Percentiles rank a stretch among this genome's conserved stretches.
Conservation (phyloP, 2,329 filamentous ascomycete genomes). For the Tolypocladium capitatum region DNA sequence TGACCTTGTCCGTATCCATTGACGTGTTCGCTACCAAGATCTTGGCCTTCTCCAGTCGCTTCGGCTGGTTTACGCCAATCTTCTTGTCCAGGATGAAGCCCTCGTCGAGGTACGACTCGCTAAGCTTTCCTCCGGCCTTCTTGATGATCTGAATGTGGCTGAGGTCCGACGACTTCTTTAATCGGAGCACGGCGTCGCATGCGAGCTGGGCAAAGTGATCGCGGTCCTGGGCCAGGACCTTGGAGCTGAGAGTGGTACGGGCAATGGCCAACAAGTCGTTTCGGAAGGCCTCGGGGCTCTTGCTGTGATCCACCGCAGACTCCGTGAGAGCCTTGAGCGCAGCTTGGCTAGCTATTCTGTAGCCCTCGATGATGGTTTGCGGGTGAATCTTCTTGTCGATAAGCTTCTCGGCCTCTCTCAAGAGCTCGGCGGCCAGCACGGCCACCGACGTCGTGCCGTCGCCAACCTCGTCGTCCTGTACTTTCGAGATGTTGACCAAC, state of each 20-base stretch:
- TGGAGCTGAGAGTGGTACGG: conserved; percentile 90
- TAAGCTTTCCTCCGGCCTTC: conserved; percentile 95
- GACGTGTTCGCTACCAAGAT: conserved; percentile 95
- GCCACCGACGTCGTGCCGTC: conserved; percentile 98
- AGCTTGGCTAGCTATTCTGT: conserved; percentile 88
- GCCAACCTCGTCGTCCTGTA: conserved; percentile 96
- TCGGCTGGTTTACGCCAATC: conserved; percentile 97
- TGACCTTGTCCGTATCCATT: conserved; percentile 99
- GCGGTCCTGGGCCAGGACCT: conserved; percentile 88
- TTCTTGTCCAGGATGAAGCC: conserved; percentile 99
- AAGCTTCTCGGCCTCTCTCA: conserved; percentile 92
- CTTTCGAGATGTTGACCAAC: conserved; percentile 97
- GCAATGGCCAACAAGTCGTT: conserved; percentile 85
- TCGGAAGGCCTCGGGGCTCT: conserved; percentile 69
- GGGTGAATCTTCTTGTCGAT: conserved; percentile 98
- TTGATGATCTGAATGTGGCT: conserved; percentile 99
- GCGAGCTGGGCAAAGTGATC: conserved; percentile 84
- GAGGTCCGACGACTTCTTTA: conserved; percentile 83
- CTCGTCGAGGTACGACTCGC: conserved; percentile 93
- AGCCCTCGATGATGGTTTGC: conserved; percentile 98
- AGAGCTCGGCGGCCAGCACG: conserved; percentile 84
- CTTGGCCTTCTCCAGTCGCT: conserved; percentile 94
- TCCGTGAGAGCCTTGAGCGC: conserved; percentile 75
- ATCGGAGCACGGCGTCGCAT: conserved; percentile 77
- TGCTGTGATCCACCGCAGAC: conserved; percentile 80